Evolutionary conservation across 2,329 filamentous ascomycete species (phyloP), one percentile per base, ranked within the genome.

Genomic region (Pseudogymnoascus sp.): DNA sequence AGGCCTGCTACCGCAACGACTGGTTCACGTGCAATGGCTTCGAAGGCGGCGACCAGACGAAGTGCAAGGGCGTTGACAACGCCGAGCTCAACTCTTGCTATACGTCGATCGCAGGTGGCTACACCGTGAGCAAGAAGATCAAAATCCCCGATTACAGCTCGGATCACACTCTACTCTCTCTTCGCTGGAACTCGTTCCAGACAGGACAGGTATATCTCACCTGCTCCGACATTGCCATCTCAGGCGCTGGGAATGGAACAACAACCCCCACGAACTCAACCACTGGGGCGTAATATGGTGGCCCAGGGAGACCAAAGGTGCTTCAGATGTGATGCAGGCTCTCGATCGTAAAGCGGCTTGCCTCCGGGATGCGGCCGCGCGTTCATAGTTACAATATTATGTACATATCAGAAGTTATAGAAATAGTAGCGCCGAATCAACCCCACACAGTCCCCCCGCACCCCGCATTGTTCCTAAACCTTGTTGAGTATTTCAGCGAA

Each of bases 111-210:
- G 73, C 80, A 0, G 80, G 79, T 4, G 80, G 80, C 0, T 82
- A 81, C 67, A 79, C 77, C 0, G 79, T 82, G 8, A 77, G 77
- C 12, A 80, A 80, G 72, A 76, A 77, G 72, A 54, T 54, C n/a
- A 54, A 54, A 25, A 54, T 54, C 11, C 47, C 47, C 4, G 47
- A 54, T n/a, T 80, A 77, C 64, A 65, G 70, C 2, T 79, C 78
- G 0, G 72, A 76, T 58, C 80, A 83, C 65, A 83, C 80, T 0
- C 70, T 83, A 20, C 71, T 83, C 0, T 78, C 77, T 0, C 79
- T 80, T 68, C 76, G 78, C 61, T 83, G 80, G 81, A 82, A 83
- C 70, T 76, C 79, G 0, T 82, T 76, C 69, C 79, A 83, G 70
- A 82, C 80, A 0, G 73, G 74, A 0, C 81, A 83, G 70, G 74